These are phyloP conservation scores for Brettanomyces anomalus DNA, from an alignment of 805 yeast genomes.

Conservation along the genomic window DNA sequence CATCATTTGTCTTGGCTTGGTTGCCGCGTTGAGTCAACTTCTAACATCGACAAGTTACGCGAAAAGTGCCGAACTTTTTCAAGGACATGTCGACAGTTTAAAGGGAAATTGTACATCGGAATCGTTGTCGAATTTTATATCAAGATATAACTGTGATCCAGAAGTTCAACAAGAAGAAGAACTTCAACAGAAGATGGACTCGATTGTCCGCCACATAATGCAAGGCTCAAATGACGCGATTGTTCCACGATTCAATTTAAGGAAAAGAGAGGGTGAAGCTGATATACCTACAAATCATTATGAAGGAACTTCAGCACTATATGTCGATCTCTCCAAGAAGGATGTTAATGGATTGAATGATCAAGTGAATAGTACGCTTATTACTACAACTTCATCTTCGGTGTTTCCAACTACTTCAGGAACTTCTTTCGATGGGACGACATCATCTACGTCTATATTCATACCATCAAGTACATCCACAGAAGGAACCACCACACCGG, in stretches of 20 bases:
- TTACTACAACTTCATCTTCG: conserved; percentile 17
- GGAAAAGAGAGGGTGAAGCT: conserved; percentile 13
- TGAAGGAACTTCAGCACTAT: conserved; percentile 13
- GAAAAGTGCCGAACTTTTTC: too few species aligned
- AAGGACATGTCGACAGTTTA: too few species aligned
- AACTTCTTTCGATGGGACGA: background rate
- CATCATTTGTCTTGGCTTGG: conserved; percentile 1
- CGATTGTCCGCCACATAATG: conserved; percentile 17
- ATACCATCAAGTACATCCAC: background rate
- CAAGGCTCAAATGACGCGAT: conserved; percentile 18
- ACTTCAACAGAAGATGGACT: conserved; percentile 7
- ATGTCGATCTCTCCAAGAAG: too few species aligned
- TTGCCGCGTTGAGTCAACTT: background rate
- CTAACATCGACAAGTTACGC: background rate
- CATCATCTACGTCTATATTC: background rate
- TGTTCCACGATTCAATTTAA: conserved; percentile 19
- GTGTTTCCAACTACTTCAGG: conserved; percentile 3
- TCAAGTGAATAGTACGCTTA: background rate
- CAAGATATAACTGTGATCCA: background rate
- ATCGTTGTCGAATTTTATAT: background rate
- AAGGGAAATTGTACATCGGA: background rate
- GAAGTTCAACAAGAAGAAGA: conserved; percentile 1
- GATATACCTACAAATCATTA: conserved; percentile 5
- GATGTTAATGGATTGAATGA: conserved; percentile 5
- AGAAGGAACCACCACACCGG: background rate